These are phyloP conservation scores for Chlorophyllum brunneum DNA, from an alignment of 768 basidiomycete species.

Conservation along the genomic window DNA sequence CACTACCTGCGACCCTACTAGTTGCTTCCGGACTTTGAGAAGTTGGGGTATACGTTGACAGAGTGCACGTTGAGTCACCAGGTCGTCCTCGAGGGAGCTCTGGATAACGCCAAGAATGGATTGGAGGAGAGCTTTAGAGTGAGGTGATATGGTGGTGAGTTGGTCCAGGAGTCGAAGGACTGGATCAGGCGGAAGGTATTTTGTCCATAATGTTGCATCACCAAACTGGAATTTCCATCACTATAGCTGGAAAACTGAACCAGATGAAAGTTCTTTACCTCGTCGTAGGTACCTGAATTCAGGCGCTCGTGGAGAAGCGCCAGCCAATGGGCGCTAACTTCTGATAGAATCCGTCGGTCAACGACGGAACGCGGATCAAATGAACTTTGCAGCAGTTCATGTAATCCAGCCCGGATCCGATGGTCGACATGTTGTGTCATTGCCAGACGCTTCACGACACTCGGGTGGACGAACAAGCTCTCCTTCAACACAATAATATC, in stretches of 20 bases:
- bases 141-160: slow-evolving; percentile 17
- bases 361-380: slow-evolving; percentile 30
- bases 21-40: slow-evolving; percentile 28
- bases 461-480: slow-evolving; percentile 29
- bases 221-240: slow-evolving; percentile 18
- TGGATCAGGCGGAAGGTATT: slow-evolving; percentile 41
- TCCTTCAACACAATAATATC: slow-evolving; percentile 38
- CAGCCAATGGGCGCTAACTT: slow-evolving; percentile 44
- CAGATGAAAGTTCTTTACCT: neutral
- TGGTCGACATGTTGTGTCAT: slow-evolving; percentile 31
- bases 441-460: slow-evolving; percentile 31
- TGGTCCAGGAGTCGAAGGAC: slow-evolving; percentile 43
- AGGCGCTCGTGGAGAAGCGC: slow-evolving; percentile 17
- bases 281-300: slow-evolving; percentile 9
- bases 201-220: slow-evolving; percentile 47
- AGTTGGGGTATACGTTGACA: slow-evolving; percentile 32
- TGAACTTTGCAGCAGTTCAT: slow-evolving; percentile 31
- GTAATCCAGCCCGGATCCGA: slow-evolving; percentile 34
- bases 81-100: slow-evolving; percentile 12
- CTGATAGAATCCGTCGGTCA: slow-evolving; percentile 38
- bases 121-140: slow-evolving; percentile 15
- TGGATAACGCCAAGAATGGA: slow-evolving; percentile 35
- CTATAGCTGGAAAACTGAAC: neutral
- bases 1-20: slow-evolving; percentile 33
- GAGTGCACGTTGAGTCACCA: slow-evolving; percentile 24